Conservation (phyloP, 148 eudicot genomes). For the Diospyros lotus region DNA sequence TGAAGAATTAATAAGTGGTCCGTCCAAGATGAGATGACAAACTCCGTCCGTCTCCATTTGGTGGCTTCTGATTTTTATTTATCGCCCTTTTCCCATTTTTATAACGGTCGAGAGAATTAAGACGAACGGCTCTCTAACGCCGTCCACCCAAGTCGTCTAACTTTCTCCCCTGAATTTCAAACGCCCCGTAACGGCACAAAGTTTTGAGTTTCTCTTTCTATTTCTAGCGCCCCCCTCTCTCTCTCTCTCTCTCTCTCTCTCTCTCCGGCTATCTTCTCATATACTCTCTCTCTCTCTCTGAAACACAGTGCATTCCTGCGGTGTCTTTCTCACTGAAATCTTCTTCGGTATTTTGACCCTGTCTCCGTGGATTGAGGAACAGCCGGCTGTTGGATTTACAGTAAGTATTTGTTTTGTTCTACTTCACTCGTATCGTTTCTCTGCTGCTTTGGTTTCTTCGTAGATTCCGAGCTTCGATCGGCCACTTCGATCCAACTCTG, state of each 20-base stretch:
- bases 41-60: too few relatives aligned
- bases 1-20: too few relatives aligned
- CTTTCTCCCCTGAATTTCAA: conserved; percentile 10
- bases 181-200: conserved; percentile 35
- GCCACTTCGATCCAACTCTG: conserved; percentile 16
- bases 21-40: too few relatives aligned
- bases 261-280: conserved; percentile 5
- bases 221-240: conserved; percentile 14
- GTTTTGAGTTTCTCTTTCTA: conserved; percentile 11
- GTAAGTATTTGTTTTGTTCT: background rate
- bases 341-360: conserved; percentile 5
- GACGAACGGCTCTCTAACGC: conserved; percentile 9
- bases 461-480: conserved; percentile 11
- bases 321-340: background rate
- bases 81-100: background rate
- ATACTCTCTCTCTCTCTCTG: conserved; percentile 7
- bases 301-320: conserved; percentile 1
- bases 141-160: conserved; percentile 7
- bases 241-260: conserved; percentile 17
- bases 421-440: background rate
- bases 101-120: conserved; percentile 7
- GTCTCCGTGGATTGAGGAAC: background rate
- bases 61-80: too few relatives aligned
- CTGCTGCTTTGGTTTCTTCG: background rate
- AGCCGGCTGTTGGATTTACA: conserved; percentile 12